phyloP scores from a whole-genome alignment of 2,329 filamentous ascomycete genomes.

The Fusarium luffae region DNA sequence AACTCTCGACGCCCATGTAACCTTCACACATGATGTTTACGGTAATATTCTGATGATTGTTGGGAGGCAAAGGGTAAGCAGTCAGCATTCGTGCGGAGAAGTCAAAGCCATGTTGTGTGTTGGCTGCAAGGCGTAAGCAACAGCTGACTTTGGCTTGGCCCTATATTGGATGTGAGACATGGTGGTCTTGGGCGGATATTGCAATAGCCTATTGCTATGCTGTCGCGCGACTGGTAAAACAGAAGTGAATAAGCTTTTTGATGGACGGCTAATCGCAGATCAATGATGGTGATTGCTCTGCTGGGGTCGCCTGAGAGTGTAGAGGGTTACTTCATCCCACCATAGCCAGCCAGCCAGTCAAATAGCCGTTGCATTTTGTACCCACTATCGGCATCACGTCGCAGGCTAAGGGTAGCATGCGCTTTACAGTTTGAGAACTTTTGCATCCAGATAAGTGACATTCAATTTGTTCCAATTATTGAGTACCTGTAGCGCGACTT shows the following conservation, averaged over 20 bases:
- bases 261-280: neutral
- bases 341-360: neutral
- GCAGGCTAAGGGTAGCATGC: neutral
- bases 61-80: neutral
- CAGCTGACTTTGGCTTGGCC: neutral
- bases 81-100: neutral
- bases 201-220: neutral
- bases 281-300: neutral
- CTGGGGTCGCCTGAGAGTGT: neutral
- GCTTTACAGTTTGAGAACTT: neutral
- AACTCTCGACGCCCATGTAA: neutral
- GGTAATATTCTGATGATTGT: too few species aligned
- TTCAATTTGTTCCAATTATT: neutral
- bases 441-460: neutral
- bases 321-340: neutral
- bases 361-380: neutral
- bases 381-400: neutral
- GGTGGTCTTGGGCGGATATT: neutral
- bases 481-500: neutral
- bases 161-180: neutral
- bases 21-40: neutral
- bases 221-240: neutral
- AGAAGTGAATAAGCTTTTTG: neutral
- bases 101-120: neutral
- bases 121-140: neutral